Evolutionary conservation across 2,329 filamentous ascomycete species (phyloP), one percentile per base, ranked within the genome.

Genomic region (Paecilomyces formosus): DNA sequence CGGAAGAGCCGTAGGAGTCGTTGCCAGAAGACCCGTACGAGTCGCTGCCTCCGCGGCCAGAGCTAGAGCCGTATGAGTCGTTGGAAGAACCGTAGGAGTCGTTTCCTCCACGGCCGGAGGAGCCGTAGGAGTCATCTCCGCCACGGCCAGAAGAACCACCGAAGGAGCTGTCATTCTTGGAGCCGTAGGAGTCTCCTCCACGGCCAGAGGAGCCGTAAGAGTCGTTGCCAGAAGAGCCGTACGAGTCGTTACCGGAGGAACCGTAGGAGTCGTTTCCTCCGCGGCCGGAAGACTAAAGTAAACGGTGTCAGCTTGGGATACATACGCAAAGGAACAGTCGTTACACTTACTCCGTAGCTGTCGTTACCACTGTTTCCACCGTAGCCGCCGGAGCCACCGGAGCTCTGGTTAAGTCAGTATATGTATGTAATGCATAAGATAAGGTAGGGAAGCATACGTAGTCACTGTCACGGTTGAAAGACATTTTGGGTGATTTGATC

Each of bases 371-470:
- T 35, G 31, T 58, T 55, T 26, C 56, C 63, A 30, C 62, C 64
- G 57, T 62, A 65, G 31, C 63, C 62, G 28, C 63, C 63, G 54
- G 63, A 63, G 22, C 54, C 51, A 39, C 58, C 56, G 49, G 57
- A 53, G 35, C 21, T 53, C 58, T 62, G 55, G 55, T 56, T 57
- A 53, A n/a, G 57, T 63, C 35, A 64, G 62, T 13, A 56, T 60
- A 18, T 33, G 55, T 21, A 33, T 52, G 18, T 60, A 57, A 24
- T 58, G 30, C 5, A 31, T 31, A 56, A 60, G 55, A 24, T 18
- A 54, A 30, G 56, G 55, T 57, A 59, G 56, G 39, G 35, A 45
- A 59, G 24, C 55, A 54, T 62, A 63, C 61, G 52, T 61, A 57
- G 58, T 65, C 61, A 21, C 35, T 55, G 54, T 55, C 54, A 39